These are phyloP conservation scores for Bondarzewia mesenterica DNA, from an alignment of 1,284 basidiomycete species.

Conservation along the genomic window DNA sequence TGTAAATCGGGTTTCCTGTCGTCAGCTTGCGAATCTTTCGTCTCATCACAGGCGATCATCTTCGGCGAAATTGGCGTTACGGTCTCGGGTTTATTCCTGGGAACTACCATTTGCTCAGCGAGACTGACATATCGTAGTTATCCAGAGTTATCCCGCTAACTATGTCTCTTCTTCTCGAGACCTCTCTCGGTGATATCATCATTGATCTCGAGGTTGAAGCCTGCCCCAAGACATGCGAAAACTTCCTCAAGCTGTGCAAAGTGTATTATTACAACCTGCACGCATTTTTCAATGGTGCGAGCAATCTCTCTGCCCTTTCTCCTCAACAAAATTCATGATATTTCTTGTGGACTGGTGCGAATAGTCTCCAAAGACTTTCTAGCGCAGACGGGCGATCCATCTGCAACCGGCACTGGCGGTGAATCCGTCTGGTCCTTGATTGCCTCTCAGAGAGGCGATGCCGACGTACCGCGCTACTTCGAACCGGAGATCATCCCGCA, in stretches of 20 bases:
- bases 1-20: no score
- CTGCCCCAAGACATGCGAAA: conserved; percentile 87
- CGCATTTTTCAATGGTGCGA: conserved; percentile 92
- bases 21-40: no score
- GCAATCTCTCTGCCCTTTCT: not conserved
- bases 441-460: conserved; percentile 36
- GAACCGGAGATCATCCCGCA: conserved; percentile 70
- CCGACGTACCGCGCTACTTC: conserved; percentile 67
- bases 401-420: conserved; percentile 91
- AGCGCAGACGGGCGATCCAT: conserved; percentile 91
- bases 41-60: no score
- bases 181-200: conserved; percentile 91
- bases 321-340: conserved; percentile 7
- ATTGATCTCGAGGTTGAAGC: conserved; percentile 91
- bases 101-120: not conserved
- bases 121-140: not conserved
- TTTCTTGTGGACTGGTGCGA: not conserved
- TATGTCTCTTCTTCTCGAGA: conserved; percentile 96
- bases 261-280: conserved; percentile 94
- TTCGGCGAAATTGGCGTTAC: no score
- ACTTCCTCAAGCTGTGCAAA: conserved; percentile 97
- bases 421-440: conserved; percentile 78
- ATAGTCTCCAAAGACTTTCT: conserved; percentile 94
- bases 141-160: not conserved
- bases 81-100: no score